Base-by-base conservation (phyloP, 352 stramenopile genomes). In the Phytophthora capsici region DNA sequence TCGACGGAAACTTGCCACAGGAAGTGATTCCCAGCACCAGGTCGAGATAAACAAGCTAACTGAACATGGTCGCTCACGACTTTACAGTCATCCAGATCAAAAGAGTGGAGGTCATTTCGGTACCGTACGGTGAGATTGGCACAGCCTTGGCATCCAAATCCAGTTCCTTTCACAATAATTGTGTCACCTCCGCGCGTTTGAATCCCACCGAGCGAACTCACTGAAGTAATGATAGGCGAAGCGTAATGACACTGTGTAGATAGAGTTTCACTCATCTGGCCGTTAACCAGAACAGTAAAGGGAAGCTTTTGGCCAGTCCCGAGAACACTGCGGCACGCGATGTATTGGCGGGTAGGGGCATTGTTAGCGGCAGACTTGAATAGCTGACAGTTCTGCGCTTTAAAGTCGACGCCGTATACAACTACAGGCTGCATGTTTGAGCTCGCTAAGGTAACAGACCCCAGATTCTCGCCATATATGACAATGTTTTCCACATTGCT, bases 381-480 rank as follows among this genome's bases (percentile, higher is more conserved):
- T 7, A 84, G 41, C 0, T 34, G 28, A 54, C 78, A 88, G 40
- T 63, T 63, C 16, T 66, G 30, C 4, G 76, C 72, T 17, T 70
- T 25, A 26, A 80, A 63, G 12, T 79, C 73, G 8, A 45, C 41
- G 19, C 78, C 78, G 49, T 90, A 88, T 1, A 69, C 8, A 19
- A 86, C 72, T 0, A 45, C 14, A 13, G 56, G 57, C 14, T 55
- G 67, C 9, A 60, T 40, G 8, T 75, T 56, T 22, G 44, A 46
- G 3, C 54, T 23, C 10, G 26, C 5, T 6, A 82, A 54, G 3
- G 44, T 38, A 6, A 26, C 9, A 4, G 60, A 66, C 0, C 81
- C 81, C 23, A 90, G 66, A 32, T 88, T 86, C 7, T 67, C 40
- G 7, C 81, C 81, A 32, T 71, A 73, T 23, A 90, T 36, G 8